Evolutionary conservation across 2,329 filamentous ascomycete genomes (phyloP).

Genomic region (Talaromyces sp.): DNA sequence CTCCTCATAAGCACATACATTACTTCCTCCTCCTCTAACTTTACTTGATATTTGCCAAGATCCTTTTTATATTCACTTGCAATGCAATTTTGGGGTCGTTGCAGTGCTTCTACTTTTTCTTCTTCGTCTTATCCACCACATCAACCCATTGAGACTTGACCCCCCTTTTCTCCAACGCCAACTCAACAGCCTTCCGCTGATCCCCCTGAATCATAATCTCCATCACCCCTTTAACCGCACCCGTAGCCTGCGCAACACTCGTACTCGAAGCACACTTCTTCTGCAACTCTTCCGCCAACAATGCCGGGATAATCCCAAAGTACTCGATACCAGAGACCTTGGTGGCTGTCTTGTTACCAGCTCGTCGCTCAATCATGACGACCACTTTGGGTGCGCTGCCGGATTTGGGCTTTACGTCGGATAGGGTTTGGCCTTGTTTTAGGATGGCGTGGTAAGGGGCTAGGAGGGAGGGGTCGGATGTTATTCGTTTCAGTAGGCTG

Average conservation of each 20-base stretch:
- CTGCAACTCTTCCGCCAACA: conserved; percentile 64
- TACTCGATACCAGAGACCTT: conserved; percentile 61
- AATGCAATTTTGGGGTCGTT: background rate
- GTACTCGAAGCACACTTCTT: conserved; percentile 68
- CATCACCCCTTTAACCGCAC: conserved; percentile 63
- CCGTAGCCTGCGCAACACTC: conserved; percentile 61
- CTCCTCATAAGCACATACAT: background rate
- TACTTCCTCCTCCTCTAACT: background rate
- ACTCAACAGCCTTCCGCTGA: conserved; percentile 61
- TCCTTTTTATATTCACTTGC: background rate
- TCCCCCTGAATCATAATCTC: conserved; percentile 68
- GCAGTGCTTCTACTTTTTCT: conserved; percentile 52
- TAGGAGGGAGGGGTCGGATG: conserved; percentile 50
- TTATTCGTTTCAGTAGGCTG: conserved; percentile 58
- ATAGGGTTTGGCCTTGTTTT: conserved; percentile 35
- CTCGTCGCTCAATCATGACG: conserved; percentile 63
- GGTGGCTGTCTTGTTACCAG: conserved; percentile 65
- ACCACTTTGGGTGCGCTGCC: conserved; percentile 61
- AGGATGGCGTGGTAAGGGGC: conserved; percentile 60
- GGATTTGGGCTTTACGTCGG: conserved; percentile 59
- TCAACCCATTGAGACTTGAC: conserved; percentile 61
- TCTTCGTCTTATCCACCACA: conserved; percentile 66
- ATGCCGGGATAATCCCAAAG: conserved; percentile 60
- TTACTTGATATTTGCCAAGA: background rate
- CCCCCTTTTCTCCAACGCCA: conserved; percentile 59